Conservation (phyloP, 2,329 filamentous ascomycete species). For the Colletotrichum horii region DNA sequence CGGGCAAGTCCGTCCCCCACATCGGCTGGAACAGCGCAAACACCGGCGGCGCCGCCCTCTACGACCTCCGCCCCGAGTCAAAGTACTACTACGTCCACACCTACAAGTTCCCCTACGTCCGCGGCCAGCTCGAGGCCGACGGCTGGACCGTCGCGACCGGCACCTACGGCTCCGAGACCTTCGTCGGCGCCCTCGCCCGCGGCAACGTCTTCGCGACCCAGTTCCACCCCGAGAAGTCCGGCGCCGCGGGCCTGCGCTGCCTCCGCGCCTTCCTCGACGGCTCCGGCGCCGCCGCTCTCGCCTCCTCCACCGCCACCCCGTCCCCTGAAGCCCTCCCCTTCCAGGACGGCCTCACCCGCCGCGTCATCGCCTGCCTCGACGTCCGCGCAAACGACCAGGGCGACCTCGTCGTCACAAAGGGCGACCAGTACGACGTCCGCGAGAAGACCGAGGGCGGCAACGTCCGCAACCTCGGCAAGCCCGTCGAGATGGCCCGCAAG, state of each 20-base stretch:
- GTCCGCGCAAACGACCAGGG: conserved; percentile 93
- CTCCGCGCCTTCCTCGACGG: conserved; percentile 88
- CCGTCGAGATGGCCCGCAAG: conserved; percentile 88
- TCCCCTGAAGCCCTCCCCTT: conserved; percentile 23
- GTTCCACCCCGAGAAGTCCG: conserved; percentile 98
- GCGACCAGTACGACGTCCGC: conserved; percentile 97
- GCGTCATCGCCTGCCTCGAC: conserved; percentile 95
- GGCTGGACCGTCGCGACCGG: conserved; percentile 95
- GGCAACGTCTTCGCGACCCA: conserved; percentile 90
- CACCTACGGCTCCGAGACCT: conserved; percentile 85
- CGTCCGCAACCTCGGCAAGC: conserved; percentile 95
- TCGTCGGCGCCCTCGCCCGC: conserved; percentile 87
- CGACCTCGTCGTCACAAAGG: conserved; percentile 96
- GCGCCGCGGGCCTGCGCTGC: conserved; percentile 83
- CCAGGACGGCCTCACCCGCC: conserved; percentile 79
- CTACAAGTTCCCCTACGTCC: conserved; percentile 80
- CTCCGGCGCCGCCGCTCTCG: conserved; percentile 58
- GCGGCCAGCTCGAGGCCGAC: conserved; percentile 75
- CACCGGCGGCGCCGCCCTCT: conserved; percentile 64
- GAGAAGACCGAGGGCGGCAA: conserved; percentile 72
- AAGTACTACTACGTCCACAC: conserved; percentile 99
- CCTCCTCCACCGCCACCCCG: background rate
- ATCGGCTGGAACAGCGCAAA: conserved; percentile 98
- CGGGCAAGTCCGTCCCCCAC: conserved; percentile 88
- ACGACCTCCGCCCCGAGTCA: conserved; percentile 77